Evolutionary conservation across 805 yeast species (phyloP).

Genomic region (Deakozyma indianensis): DNA sequence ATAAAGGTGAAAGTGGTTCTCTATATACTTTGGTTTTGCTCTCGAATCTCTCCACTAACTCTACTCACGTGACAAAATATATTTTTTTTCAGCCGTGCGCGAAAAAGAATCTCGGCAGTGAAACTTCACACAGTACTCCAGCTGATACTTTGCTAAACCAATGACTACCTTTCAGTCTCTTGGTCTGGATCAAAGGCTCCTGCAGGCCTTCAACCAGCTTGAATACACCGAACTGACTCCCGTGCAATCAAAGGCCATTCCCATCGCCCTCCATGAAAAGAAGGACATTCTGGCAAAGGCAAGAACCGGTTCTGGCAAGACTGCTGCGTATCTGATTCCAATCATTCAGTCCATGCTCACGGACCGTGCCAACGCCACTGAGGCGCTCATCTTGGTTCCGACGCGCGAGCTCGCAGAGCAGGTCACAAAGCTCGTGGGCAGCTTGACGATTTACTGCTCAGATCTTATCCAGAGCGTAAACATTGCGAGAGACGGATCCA

Average conservation of each 20-base stretch:
- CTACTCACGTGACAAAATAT: no score
- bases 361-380: slow-evolving; percentile 21
- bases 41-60: no score
- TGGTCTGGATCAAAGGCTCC: slow-evolving; percentile 65
- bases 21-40: no score
- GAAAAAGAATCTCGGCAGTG: no score
- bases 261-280: slow-evolving; percentile 76
- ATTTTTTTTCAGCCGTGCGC: no score
- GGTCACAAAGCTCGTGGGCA: slow-evolving; percentile 55
- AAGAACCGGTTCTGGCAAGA: slow-evolving; percentile 91
- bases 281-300: slow-evolving; percentile 91
- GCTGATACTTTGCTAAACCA: no score
- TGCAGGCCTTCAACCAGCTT: slow-evolving; percentile 67
- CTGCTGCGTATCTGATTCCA: slow-evolving; percentile 82
- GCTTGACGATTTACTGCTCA: slow-evolving; percentile 57
- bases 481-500: slow-evolving; percentile 43
- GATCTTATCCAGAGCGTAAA: slow-evolving; percentile 51
- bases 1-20: no score
- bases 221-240: slow-evolving; percentile 82
- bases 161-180: slow-evolving; percentile 46
- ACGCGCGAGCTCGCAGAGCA: slow-evolving; percentile 86
- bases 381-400: slow-evolving; percentile 74
- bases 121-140: no score
- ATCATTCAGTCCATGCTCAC: slow-evolving; percentile 62
- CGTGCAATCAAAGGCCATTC: slow-evolving; percentile 84